Base-by-base conservation (phyloP, 225 moss, liverwort and hornwort species). In the Pseudoscleropodium purum region DNA sequence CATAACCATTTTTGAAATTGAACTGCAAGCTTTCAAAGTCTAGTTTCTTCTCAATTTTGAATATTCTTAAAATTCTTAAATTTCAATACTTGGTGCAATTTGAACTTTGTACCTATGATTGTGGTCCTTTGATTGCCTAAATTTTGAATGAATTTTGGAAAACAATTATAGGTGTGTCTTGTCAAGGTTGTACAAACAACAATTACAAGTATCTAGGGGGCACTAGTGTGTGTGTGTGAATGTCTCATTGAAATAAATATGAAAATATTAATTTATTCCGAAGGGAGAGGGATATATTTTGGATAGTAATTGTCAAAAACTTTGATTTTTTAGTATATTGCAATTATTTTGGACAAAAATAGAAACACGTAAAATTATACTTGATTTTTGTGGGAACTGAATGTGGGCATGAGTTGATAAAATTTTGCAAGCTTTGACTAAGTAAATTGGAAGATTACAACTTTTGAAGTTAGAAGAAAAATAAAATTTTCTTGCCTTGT, bases 151-250 rank as follows among this genome's bases (percentile, higher is more conserved):
- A 10, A 1, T 29, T 45, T 45, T 29, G 3, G 3, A 74, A 73
- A 15, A 5, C 1, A 2, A 1, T 6, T 10, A 30, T 29, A 18
- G 30, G 4, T 10, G 0, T 10, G 6, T 4, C 18, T 9, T 18
- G 18, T 45, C 18, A 74, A 74, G 30, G 6, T 29, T 6, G 6
- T 29, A 4, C 17, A 30, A 45, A 30, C 18, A 17, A 30, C 30
- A 30, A 45, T 74, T 73, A 43, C 1, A 15, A 27, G 9, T 27
- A 1, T 43, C 16, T 43, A 0, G n/a, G 4, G 13, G 13, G 9
- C 19, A 18, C 8, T 19, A 19, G 54, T 19, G 21, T 64, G 65
- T 33, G 67, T 20, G 8, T 41, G 9, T 9, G 9, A 26, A 72
- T 5, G 8, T 27, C 4, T 13, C 24, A 39, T 2, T 67, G 0